Percentiles rank a stretch among this genome's conserved stretches.
Conservation (phyloP, 176 grass and related monocot species). For the Avena insularis region DNA sequence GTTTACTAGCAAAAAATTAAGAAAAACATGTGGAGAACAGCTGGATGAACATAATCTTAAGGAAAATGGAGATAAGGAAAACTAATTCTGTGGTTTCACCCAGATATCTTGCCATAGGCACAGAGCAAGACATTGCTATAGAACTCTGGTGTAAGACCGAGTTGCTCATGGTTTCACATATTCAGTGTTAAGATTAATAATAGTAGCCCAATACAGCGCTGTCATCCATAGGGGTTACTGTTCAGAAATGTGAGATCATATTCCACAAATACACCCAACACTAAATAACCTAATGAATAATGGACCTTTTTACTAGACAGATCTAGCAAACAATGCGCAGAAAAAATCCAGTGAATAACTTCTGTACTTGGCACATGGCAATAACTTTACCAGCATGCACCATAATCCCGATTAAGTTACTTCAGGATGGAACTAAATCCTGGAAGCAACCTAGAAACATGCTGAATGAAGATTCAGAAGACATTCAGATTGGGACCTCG, state of each 20-base stretch:
- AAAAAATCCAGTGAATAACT: slow-evolving; percentile 11
- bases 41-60: not conserved
- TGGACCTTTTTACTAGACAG: not conserved
- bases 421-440: not conserved
- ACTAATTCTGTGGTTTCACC: not conserved
- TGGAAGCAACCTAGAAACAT: not conserved
- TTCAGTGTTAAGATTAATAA: slow-evolving; percentile 2
- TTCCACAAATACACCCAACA: not conserved
- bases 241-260: slow-evolving; percentile 18
- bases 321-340: not conserved
- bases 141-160: not conserved
- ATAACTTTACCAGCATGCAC: not conserved
- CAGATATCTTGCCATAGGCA: not conserved
- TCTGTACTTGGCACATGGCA: not conserved
- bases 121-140: not conserved
- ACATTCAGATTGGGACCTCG: not conserved
- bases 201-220: not conserved
- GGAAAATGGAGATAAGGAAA: not conserved
- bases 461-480: not conserved
- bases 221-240: not conserved
- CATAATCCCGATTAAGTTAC: not conserved
- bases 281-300: not conserved
- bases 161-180: not conserved
- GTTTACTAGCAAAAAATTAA: not conserved
- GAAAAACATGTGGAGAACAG: not conserved